phyloP scores from a whole-genome alignment of 345 rosid genomes.

The Lenwebbia sp. region DNA sequence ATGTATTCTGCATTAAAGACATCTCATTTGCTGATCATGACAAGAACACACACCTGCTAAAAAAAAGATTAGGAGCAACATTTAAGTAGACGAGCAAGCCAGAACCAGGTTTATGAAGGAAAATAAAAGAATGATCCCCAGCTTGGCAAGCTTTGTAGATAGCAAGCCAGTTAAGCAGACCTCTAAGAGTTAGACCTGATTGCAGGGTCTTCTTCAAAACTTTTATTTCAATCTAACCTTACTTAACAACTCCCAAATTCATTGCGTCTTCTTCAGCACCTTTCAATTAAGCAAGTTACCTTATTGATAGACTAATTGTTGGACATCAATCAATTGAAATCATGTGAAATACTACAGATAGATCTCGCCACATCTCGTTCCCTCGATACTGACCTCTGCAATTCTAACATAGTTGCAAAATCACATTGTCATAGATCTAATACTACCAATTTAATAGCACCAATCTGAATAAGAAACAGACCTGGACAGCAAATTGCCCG shows the following conservation, averaged over 20 bases:
- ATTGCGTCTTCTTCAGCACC: not conserved
- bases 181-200: not conserved
- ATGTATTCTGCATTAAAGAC: not conserved
- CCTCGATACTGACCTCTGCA: not conserved
- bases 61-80: not conserved
- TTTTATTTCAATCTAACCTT: not conserved
- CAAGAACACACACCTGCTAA: not conserved
- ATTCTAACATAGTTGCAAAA: not conserved
- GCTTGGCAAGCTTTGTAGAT: not conserved
- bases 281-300: not conserved
- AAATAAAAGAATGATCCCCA: not conserved
- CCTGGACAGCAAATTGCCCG: conserved; percentile 99
- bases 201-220: not conserved
- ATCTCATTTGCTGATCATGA: not conserved
- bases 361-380: not conserved
- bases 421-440: not conserved
- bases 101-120: not conserved
- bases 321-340: not conserved
- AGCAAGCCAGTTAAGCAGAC: not conserved
- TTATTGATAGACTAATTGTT: not conserved
- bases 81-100: not conserved
- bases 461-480: conserved; percentile 3
- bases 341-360: not conserved
- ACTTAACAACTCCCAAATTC: not conserved
- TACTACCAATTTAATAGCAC: not conserved